Evolutionary conservation across 2,329 filamentous ascomycete species (phyloP).

Genomic region (Grosmannia serpens): DNA sequence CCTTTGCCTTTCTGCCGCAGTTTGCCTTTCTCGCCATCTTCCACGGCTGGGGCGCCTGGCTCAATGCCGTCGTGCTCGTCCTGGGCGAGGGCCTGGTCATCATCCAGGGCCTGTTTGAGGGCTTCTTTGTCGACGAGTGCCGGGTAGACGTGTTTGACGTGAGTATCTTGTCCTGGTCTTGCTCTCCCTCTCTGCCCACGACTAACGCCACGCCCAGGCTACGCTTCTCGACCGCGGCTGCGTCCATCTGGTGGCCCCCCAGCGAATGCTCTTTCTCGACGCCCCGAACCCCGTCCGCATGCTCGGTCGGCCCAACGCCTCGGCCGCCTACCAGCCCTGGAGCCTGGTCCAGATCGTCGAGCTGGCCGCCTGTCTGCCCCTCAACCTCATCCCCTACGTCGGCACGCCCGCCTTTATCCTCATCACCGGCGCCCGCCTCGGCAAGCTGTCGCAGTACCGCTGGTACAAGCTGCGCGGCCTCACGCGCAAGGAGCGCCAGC

Average conservation of each 20-base stretch:
- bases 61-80: slow-evolving; percentile 78
- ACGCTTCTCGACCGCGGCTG: slow-evolving; percentile 66
- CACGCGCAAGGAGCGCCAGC: slow-evolving; percentile 60
- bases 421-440: slow-evolving; percentile 75
- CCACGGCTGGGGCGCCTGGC: slow-evolving; percentile 77
- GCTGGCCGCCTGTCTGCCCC: slow-evolving; percentile 63
- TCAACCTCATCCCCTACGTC: slow-evolving; percentile 78
- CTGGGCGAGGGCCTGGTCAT: slow-evolving; percentile 72
- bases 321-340: slow-evolving; percentile 76
- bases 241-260: slow-evolving; percentile 53
- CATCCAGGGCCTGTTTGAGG: slow-evolving; percentile 59
- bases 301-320: slow-evolving; percentile 68
- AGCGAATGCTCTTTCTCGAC: slow-evolving; percentile 54
- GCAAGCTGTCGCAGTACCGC: slow-evolving; percentile 81
- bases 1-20: slow-evolving; percentile 80
- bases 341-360: slow-evolving; percentile 84
- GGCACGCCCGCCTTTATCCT: slow-evolving; percentile 80
- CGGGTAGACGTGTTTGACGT: slow-evolving; percentile 78
- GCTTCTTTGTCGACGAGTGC: slow-evolving; percentile 70
- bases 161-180: slow-evolving; percentile 5
- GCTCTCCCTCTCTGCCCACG: not conserved
- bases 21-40: slow-evolving; percentile 83
- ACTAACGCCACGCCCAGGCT: slow-evolving; percentile 27
- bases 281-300: slow-evolving; percentile 63
- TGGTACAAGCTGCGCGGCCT: slow-evolving; percentile 76